Evolutionary conservation across 768 basidiomycete species (phyloP), one percentile per base, ranked within the genome.

Genomic region (Dacryopinax spathularia): DNA sequence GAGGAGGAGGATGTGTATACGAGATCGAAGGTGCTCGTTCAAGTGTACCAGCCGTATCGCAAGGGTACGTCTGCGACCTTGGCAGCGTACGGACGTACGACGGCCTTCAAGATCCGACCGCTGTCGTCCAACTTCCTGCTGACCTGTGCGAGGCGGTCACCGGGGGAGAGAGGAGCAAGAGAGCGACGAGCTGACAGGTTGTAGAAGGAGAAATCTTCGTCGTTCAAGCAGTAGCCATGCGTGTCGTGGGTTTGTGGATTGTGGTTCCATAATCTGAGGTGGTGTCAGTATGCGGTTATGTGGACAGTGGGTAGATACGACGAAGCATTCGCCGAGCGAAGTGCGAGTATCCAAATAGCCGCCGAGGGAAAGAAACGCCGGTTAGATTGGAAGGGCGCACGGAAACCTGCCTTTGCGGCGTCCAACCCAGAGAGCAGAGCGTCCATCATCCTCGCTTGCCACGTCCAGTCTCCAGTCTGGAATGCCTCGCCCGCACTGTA

Each of bases 151-250:
- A n/a, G n/a, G n/a, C n/a, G n/a, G n/a, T n/a, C n/a, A n/a, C n/a
- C n/a, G 60, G 18, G 16, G 37, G 35, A 65, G 0, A 81, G 86
- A 60, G 84, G 75, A 0, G 81, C 84, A 16, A 86, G 83, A 34
- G 73, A 74, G 39, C 77, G 75, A 37, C 15, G 29, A 22, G 6
- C 60, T 69, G 84, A 84, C 64, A 20, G 56, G 69, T 68, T 69
- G 80, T 91, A 97, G 90, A 91, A 96, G 1, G 91, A 92, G 72
- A 98, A 97, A 75, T 93, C 95, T 74, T 98, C 94, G 62, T 89
- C 91, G 68, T 94, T 95, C 94, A 94, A 96, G 71, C 85, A 75
- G 71, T 97, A 93, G 16, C 95, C 95, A 29, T 73, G 69, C 18
- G 73, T 69, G 72, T 97, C 93, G 37, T 81, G 79, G 73, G 96